Evolutionary conservation across 1,284 basidiomycete genomes (phyloP).

Genomic region (Lignosus rhinocerotis): DNA sequence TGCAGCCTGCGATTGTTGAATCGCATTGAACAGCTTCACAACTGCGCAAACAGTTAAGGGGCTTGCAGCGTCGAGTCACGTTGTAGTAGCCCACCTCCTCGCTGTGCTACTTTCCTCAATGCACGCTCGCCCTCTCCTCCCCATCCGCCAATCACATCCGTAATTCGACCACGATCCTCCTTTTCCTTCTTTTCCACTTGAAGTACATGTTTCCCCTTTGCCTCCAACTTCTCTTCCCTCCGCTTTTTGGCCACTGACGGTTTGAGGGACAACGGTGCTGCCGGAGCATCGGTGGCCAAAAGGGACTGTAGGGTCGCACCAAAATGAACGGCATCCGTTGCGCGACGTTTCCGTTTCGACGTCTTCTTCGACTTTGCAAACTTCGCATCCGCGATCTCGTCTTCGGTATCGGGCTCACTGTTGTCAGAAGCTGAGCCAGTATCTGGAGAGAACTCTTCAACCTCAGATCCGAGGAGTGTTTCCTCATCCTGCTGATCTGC

Average conservation of each 20-base stretch:
- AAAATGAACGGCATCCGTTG: constrained; percentile 72
- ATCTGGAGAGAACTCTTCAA: constrained; percentile 30
- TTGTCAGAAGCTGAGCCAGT: constrained; percentile 8
- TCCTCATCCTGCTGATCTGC: constrained; percentile 29
- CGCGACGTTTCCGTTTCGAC: constrained; percentile 75
- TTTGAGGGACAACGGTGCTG: constrained; percentile 72
- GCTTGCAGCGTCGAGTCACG: not conserved
- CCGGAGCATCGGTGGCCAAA: constrained; percentile 66
- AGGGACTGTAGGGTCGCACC: constrained; percentile 71
- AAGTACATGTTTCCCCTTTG: constrained; percentile 65
- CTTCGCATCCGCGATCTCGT: constrained; percentile 58
- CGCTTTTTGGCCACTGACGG: constrained; percentile 66
- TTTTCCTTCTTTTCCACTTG: constrained; percentile 73
- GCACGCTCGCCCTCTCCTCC: constrained; percentile 76
- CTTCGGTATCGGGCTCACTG: constrained; percentile 50
- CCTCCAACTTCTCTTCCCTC: constrained; percentile 74
- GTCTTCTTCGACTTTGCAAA: constrained; percentile 73
- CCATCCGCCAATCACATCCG: constrained; percentile 82
- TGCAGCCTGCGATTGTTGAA: constrained; percentile 73
- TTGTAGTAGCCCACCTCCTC: constrained; percentile 59
- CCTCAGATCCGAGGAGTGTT: constrained; percentile 24
- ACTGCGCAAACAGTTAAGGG: constrained; percentile 42
- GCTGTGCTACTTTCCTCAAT: constrained; percentile 77
- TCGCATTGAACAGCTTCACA: constrained; percentile 79
- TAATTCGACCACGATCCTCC: constrained; percentile 71